Base-by-base conservation (phyloP, 2,329 filamentous ascomycete species). In the Thielaviopsis musarum region DNA sequence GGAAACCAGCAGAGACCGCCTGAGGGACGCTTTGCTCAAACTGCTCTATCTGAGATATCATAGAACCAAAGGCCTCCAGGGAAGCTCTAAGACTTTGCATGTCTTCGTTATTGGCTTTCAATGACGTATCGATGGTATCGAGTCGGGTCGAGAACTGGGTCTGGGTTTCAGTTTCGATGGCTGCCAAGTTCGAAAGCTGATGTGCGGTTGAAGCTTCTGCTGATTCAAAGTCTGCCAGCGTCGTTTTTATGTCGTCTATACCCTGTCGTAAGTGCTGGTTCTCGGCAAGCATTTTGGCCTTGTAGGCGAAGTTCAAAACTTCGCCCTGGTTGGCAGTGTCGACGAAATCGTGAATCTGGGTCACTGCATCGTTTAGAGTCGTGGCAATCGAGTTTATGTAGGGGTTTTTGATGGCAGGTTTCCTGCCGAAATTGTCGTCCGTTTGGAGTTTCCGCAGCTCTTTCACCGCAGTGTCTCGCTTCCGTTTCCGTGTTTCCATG, bases 241-340 rank as follows among this genome's bases (percentile, higher is more conserved):
- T 57, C 17, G 21, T 59, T n/a, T 56, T 55, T 28, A 62, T 48
- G 15, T 58, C 30, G 21, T 62, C 57, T 12, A 62, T 59, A 9
- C 52, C 41, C 13, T 52, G 24, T 2, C 48, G 19, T 3, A 62
- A 22, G 2, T 56, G 15, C n/a, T 62, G 60, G 7, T 54, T 26
- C 19, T 62, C 57, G 9, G 59, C 48, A 13, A 62, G 34, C 26
- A 59, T 48, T 21, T 59, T 62, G 41, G 60, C 57, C 41, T 62
- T 62, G 38, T 59, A 62, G 3, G 60, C 60, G 26, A 60, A 62
- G 2, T 56, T 52, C 9, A 62, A 41, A 15, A 62, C 45, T 24
- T 62, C 57, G 28, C 45, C 24, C 7, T 59, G 57, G 41, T 24
- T 52, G 28, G 60, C 54, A 13, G 55, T 34, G 17, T 52, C 26